A percentile compares a stretch with the other conserved stretches of the same genome.
Evolutionary conservation across 1,284 basidiomycete species (phyloP).

Genomic region (Paramarasmius palmivorus): DNA sequence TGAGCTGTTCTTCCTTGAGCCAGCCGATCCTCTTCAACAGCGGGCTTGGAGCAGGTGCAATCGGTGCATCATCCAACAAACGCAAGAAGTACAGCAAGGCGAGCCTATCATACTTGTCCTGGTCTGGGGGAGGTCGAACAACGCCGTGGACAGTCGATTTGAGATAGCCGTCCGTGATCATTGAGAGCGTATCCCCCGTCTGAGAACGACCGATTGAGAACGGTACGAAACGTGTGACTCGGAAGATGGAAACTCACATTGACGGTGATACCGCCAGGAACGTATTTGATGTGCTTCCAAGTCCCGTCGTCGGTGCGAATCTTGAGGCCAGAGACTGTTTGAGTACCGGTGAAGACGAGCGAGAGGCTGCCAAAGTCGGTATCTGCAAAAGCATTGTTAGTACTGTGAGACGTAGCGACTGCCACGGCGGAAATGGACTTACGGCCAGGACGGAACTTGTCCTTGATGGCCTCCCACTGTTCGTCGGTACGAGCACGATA

Average conservation of each 20-base stretch:
- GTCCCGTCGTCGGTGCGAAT: no score
- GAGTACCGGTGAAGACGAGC: conserved; percentile 1
- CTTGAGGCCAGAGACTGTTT: background rate
- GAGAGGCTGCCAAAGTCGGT: conserved; percentile 1
- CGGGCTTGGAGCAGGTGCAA: background rate
- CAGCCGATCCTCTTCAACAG: background rate
- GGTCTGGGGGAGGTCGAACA: conserved; percentile 45
- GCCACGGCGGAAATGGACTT: no score
- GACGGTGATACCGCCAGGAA: background rate
- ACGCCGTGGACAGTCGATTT: conserved; percentile 50
- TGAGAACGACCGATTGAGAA: background rate
- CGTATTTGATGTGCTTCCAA: background rate
- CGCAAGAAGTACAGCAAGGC: conserved; percentile 6
- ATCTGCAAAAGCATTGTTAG: background rate
- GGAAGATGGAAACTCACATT: background rate
- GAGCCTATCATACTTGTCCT: conserved; percentile 22
- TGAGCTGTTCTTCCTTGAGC: background rate
- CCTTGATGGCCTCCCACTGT: background rate
- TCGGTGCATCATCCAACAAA: background rate
- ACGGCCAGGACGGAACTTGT: conserved; percentile 7
- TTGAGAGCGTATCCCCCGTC: conserved; percentile 10
- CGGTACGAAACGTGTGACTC: background rate
- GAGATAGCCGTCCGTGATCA: conserved; percentile 12
- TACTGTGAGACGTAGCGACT: background rate
- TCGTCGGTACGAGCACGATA: conserved; percentile 3